phyloP scores from a whole-genome alignment of 169 alveolate genomes.

The Eimeria praecox region DNA sequence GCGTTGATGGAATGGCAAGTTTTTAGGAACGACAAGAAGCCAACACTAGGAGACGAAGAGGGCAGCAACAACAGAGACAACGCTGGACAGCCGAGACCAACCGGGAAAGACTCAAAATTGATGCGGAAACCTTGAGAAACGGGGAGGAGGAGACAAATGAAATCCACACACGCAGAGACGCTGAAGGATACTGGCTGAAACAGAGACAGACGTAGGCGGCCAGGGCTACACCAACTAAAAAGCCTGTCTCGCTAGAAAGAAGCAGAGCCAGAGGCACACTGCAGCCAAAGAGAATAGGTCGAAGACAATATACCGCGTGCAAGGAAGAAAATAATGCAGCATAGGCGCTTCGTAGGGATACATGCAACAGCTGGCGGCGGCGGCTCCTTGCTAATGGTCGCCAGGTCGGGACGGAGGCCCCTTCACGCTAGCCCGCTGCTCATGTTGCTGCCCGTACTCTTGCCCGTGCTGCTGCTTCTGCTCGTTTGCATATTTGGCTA shows the following conservation, averaged over 20 bases:
- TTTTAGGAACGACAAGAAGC: neutral
- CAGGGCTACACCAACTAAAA: neutral
- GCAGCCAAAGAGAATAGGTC: neutral
- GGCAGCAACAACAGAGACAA: neutral
- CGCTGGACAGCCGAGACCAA: neutral
- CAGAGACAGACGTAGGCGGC: neutral
- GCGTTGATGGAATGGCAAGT: neutral
- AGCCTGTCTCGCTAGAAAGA: neutral
- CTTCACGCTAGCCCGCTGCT: neutral
- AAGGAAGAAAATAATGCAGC: neutral
- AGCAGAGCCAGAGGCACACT: neutral
- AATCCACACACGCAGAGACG: neutral
- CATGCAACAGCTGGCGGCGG: neutral
- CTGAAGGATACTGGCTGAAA: neutral
- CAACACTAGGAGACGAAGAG: neutral
- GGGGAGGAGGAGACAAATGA: neutral
- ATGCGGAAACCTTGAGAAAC: neutral
- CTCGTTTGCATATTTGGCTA: neutral
- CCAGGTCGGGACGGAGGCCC: neutral
- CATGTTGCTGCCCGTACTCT: too few species aligned
- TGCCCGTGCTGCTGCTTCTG: neutral
- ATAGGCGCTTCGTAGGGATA: neutral
- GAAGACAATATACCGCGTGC: neutral
- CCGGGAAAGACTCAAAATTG: neutral
- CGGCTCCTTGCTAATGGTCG: neutral